phyloP scores from a whole-genome alignment of 2,329 filamentous ascomycete genomes.

The Zasmidium cellare region DNA sequence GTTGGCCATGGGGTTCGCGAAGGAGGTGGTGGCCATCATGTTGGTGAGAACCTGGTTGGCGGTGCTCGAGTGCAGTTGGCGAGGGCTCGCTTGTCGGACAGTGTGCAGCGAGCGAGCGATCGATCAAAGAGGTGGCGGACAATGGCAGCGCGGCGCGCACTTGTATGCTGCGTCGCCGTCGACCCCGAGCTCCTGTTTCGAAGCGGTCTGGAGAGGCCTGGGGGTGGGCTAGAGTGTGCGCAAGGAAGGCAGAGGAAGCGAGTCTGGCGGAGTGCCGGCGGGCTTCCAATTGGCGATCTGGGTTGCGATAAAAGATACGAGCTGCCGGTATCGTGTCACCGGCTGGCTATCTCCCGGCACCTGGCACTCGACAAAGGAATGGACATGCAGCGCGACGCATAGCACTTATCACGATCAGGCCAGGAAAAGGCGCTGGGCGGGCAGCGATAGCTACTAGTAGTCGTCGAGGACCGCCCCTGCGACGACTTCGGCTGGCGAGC shows the following conservation, averaged over 20 bases:
- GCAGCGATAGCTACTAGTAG: not conserved
- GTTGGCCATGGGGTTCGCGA: conserved; percentile 21
- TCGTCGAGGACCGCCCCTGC: not conserved
- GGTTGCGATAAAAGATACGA: conserved; percentile 5
- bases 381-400: conserved; percentile 13
- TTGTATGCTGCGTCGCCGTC: not conserved
- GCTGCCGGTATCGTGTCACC: conserved; percentile 3
- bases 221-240: conserved; percentile 19
- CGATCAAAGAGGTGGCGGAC: conserved; percentile 8
- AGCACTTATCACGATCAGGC: not conserved
- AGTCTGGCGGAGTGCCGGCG: not conserved
- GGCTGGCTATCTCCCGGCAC: conserved; percentile 13
- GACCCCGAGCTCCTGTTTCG: conserved; percentile 17
- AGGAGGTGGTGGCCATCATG: conserved; percentile 30
- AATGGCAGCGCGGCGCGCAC: conserved; percentile 1
- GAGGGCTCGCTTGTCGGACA: not conserved
- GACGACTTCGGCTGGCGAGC: not conserved
- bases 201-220: conserved; percentile 31
- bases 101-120: not conserved
- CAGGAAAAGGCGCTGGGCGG: conserved; percentile 1
- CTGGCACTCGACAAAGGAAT: conserved; percentile 13
- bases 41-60: conserved; percentile 11
- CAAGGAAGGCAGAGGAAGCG: conserved; percentile 22
- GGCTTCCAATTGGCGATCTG: conserved; percentile 4
- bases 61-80: not conserved